phyloP scores from a whole-genome alignment of 2,329 filamentous ascomycete species.

The Coleophoma crateriformis region DNA sequence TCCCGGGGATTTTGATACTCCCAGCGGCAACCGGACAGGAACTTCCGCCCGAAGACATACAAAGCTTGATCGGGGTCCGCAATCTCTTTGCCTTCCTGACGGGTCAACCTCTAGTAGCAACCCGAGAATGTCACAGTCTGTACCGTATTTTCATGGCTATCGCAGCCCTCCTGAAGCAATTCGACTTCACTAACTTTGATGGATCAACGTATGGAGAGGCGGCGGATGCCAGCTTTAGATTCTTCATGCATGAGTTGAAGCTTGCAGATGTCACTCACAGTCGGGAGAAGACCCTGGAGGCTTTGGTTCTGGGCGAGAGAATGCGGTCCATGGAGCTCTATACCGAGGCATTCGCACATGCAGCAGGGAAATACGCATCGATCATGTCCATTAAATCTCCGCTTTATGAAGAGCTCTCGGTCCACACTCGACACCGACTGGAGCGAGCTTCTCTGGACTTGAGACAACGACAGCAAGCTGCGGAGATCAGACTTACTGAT shows the following conservation, averaged over 20 bases:
- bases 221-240: slow-evolving; percentile 60
- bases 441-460: slow-evolving; percentile 80
- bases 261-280: slow-evolving; percentile 77
- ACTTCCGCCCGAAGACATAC: slow-evolving; percentile 38
- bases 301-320: slow-evolving; percentile 79
- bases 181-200: slow-evolving; percentile 50
- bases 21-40: slow-evolving; percentile 19
- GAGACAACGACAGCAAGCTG: slow-evolving; percentile 62
- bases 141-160: slow-evolving; percentile 52
- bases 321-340: slow-evolving; percentile 81
- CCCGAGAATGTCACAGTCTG: slow-evolving; percentile 42
- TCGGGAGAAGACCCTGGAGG: slow-evolving; percentile 84
- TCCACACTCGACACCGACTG: slow-evolving; percentile 69
- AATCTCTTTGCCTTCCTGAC: slow-evolving; percentile 64
- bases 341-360: slow-evolving; percentile 87
- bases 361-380: slow-evolving; percentile 77
- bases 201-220: slow-evolving; percentile 54
- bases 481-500: slow-evolving; percentile 69
- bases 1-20: slow-evolving; percentile 31
- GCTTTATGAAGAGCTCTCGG: slow-evolving; percentile 65
- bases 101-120: slow-evolving; percentile 57
- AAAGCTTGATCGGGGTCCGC: slow-evolving; percentile 51
- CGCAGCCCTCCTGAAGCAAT: slow-evolving; percentile 47
- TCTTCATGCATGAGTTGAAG: slow-evolving; percentile 71
- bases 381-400: slow-evolving; percentile 61